Evolutionary conservation across 177 flowering plant genomes (phyloP), one percentile per base, ranked within the genome.

Genomic region (Tripterygium wilfordii): DNA sequence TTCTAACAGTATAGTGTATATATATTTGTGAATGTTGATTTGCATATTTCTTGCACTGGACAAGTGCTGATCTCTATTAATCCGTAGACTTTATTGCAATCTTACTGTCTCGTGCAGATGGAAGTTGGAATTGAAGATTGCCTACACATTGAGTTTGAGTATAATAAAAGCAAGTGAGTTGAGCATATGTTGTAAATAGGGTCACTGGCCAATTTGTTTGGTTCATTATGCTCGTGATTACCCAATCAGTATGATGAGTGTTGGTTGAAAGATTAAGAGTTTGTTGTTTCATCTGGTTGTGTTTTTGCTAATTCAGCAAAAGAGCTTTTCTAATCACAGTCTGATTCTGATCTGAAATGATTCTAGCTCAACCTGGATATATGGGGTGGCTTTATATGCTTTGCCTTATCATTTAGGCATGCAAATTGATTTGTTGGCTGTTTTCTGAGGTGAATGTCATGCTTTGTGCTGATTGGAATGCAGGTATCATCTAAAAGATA

Each of bases 101-200:
- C 18, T 38, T 55, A 1, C 45, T 58, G 43, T 5, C 36, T 53
- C 51, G 22, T 67, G 64, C 76, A 90, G 98, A 90, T 90, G 98
- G 98, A 90, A 75, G 98, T 90, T 62, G 98, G 98, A 50, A 90
- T 90, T 62, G 98, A 91, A 63, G 98, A 91, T 58, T 91, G 98
- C 75, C 72, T 91, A 18, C 98, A 91, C 61, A 91, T 91, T 48
- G 98, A 91, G 71, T 91, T 91, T 52, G 96, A 91, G 70, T 91
- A 91, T 78, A 83, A 75, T 53, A 91, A 88, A 76, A 88, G 88
- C 98, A 91, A 91, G 96, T 91, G 68, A 63, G 96, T 67, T 3
- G 2, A 25, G 22, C 5, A 3, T 42, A 25, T 38, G 37, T 39
- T 17, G 33, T 20, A 21, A 36, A 17, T 29, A 22, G 2, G 17